Evolutionary conservation across 2,329 filamentous ascomycete species (phyloP), one percentile per base, ranked within the genome.

Genomic region (Pezicula carpinea): DNA sequence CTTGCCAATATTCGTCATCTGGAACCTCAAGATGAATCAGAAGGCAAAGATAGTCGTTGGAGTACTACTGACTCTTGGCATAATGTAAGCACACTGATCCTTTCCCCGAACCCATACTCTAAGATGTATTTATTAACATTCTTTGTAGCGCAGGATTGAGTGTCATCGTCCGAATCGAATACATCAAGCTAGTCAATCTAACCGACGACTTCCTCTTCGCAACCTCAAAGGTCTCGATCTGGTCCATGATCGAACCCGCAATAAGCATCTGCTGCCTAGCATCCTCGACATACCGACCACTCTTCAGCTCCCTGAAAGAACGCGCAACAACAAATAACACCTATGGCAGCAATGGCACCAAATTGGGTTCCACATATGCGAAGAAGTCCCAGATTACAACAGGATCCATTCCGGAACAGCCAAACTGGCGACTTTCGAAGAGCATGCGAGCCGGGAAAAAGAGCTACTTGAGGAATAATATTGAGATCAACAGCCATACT

Each of bases 231-330:
- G 53, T 56, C 2, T 43, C 47, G 13, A 49, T 56, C 34, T 56
- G 51, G 51, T 50, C 47, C 18, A 52, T 56, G 29, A 49, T 56
- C 22, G 53, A 56, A 38, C 53, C 53, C 2, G 49, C 49, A 18
- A 47, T 53, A 14, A 49, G 47, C 10, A 52, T 56, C 33, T 45
- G 40, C 19, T 56, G 53, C 43, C 44, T 56, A 33, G 43, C 49
- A 1, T 26, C 45, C 5, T 44, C 47, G 6, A 49, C 51, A n/a
- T 56, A 42, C 29, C 39, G 49, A 4, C 53, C 53, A 3, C 51
- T 56, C 8, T 51, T 56, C 43, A 48, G 18, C 11, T 45, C 35
- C 5, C 33, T 49, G 21, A 18, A 11, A 13, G 46, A 48, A 6
- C 38, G 5, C 10, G 26, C 26, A 29, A 29, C 26, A 29, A 29